Evolutionary conservation across 805 yeast species (phyloP), one percentile per base, ranked within the genome.

Genomic region (Candida koratica): DNA sequence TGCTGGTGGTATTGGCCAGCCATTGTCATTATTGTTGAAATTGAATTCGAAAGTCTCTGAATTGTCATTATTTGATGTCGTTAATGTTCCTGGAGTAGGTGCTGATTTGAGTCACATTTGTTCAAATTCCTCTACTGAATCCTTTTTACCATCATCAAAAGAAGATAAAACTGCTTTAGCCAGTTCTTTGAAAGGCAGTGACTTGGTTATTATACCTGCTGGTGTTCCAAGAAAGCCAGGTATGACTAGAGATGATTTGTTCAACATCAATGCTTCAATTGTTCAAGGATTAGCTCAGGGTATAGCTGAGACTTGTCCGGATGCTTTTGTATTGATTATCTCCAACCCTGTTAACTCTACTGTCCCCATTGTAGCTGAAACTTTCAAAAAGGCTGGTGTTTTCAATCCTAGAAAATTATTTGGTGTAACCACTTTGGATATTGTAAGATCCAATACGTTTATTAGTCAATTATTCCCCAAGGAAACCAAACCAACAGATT

Each of bases 181-280:
- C 15, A 55, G 52, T 16, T 66, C 79, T 11, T 61, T 75, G 37
- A 58, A 61, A 44, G 73, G 62, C 24, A 46, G 75, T 4, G 64
- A 73, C 42, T 53, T 73, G 46, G 79, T 75, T 30, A 56, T 75
- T 40, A 73, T 75, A 51, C 95, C 95, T 31, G 95, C 95, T 23
- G 95, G 95, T 44, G 81, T 85, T 26, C 95, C 95, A 53, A 81
- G 95, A 69, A 86, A 86, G 68, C 95, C 95, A 27, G 95, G 95
- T 39, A 85, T 85, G 95, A 83, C 94, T 42, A 79, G 95, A 64
- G 95, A 84, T 58, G 95, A 85, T 53, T 73, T 85, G 56, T 84
- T 85, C 74, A 75, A 76, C 61, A 82, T 83, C 63, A 85, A 85
- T 55, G 93, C 94, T 6, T 77, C 81, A 23, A 88, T 88, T 56